phyloP scores from a whole-genome alignment of 257 asterid species.

The Cinchona pubescens region DNA sequence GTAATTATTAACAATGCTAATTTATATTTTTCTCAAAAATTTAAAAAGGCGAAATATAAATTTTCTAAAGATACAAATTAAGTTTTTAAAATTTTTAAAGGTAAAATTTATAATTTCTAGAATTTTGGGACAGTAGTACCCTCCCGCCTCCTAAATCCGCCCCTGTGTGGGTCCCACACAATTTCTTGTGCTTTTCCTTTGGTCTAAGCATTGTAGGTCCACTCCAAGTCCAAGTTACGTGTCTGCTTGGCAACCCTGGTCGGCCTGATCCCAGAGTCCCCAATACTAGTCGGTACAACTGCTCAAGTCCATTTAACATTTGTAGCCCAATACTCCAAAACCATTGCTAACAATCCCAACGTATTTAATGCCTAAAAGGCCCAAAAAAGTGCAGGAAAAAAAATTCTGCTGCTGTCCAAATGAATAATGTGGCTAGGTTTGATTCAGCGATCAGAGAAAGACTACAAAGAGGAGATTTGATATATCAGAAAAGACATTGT shows the following conservation, averaged over 20 bases:
- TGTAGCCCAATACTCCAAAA: background rate
- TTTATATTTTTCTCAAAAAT: no score
- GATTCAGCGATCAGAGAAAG: slow-evolving; percentile 44
- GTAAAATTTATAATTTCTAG: no score
- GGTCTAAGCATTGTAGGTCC: background rate
- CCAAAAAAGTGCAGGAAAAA: background rate
- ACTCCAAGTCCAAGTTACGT: background rate
- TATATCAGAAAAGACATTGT: slow-evolving; percentile 77
- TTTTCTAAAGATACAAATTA: no score
- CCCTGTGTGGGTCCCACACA: background rate
- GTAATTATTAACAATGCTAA: no score
- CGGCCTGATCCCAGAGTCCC: no score
- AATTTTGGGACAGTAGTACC: no score
- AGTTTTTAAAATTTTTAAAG: no score
- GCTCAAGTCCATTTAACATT: background rate
- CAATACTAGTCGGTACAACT: no score
- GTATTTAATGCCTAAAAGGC: background rate
- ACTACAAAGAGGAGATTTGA: no score
- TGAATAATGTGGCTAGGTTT: background rate
- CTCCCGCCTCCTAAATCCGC: no score
- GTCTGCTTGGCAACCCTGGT: background rate
- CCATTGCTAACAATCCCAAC: no score
- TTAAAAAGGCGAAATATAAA: no score
- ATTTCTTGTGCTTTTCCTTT: background rate
- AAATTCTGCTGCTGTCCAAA: background rate